These are phyloP conservation scores for Termitomyces sp. DNA, from an alignment of 768 basidiomycete species.

Conservation along the genomic window DNA sequence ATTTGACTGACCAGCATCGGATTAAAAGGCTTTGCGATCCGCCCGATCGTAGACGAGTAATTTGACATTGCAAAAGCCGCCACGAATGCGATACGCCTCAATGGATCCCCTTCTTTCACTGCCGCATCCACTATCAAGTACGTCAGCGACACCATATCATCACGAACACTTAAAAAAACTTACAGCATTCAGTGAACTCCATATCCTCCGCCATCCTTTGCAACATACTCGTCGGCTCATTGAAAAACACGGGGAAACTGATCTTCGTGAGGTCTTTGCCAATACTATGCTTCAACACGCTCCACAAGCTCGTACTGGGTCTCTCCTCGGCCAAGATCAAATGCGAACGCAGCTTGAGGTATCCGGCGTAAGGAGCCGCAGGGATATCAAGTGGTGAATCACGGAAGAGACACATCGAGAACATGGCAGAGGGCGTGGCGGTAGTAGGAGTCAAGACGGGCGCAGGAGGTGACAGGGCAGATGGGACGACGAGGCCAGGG, in stretches of 20 bases:
- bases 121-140: no score
- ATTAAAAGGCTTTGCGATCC: no score
- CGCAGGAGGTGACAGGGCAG: neutral
- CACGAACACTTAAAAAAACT: constrained; percentile 26
- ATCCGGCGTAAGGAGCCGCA: constrained; percentile 55
- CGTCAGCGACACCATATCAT: neutral
- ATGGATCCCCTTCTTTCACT: constrained; percentile 66
- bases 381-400: neutral
- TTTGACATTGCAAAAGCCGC: constrained; percentile 98
- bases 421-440: neutral
- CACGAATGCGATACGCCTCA: constrained; percentile 84
- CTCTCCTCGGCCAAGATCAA: constrained; percentile 74
- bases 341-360: constrained; percentile 51
- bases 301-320: constrained; percentile 90
- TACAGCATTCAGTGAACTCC: constrained; percentile 92
- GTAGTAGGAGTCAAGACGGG: no score
- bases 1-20: no score
- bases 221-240: constrained; percentile 94
- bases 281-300: constrained; percentile 90
- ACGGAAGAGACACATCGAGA: neutral
- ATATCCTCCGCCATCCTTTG: constrained; percentile 98
- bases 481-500: constrained; percentile 62
- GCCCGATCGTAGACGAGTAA: no score
- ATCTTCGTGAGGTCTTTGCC: constrained; percentile 97
- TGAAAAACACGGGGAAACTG: constrained; percentile 90